Conservation (phyloP, 495 filamentous ascomycete genomes). For the Haplographium delicatum region DNA sequence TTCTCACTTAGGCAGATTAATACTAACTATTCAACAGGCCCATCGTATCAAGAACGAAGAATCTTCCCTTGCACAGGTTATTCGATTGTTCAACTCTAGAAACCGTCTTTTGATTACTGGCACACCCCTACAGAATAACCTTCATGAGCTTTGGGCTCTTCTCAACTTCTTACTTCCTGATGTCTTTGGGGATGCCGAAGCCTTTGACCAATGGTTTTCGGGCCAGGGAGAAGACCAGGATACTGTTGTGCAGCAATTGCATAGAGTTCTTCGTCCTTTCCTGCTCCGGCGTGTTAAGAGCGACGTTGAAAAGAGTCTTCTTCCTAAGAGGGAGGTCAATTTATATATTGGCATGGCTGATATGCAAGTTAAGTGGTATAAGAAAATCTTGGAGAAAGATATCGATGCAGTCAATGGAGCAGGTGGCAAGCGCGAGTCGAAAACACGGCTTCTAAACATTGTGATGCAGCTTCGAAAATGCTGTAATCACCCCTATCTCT, state of each 20-base stretch:
- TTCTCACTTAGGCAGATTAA: not conserved
- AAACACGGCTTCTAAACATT: conserved; percentile 97
- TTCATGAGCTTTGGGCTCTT: conserved; percentile 98
- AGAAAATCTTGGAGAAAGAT: conserved; percentile 98
- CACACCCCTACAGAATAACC: conserved; percentile 95
- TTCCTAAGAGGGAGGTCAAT: conserved; percentile 97
- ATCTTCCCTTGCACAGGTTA: conserved; percentile 93
- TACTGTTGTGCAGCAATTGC: conserved; percentile 93
- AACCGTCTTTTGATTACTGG: conserved; percentile 96
- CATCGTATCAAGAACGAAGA: conserved; percentile 99
- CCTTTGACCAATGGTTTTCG: conserved; percentile 99
- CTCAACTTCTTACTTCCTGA: conserved; percentile 96
- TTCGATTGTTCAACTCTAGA: conserved; percentile 92
- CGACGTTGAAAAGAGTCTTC: conserved; percentile 95
- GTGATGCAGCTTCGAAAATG: conserved; percentile 99
- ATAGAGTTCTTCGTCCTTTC: conserved; percentile 90
- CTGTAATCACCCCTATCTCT: conserved; percentile 98
- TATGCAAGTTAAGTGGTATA: conserved; percentile 99
- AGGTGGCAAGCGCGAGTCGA: conserved; percentile 94
- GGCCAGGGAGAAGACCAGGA: conserved; percentile 85
- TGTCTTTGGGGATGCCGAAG: conserved; percentile 94
- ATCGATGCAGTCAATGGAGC: conserved; percentile 99
- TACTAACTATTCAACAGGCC: conserved; percentile 39
- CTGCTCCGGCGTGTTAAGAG: conserved; percentile 93
- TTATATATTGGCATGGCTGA: conserved; percentile 97